A percentile compares a stretch with the other conserved stretches of the same genome.
Evolutionary conservation across 2,329 filamentous ascomycete genomes (phyloP).

Genomic region (Colletotrichum sp.): DNA sequence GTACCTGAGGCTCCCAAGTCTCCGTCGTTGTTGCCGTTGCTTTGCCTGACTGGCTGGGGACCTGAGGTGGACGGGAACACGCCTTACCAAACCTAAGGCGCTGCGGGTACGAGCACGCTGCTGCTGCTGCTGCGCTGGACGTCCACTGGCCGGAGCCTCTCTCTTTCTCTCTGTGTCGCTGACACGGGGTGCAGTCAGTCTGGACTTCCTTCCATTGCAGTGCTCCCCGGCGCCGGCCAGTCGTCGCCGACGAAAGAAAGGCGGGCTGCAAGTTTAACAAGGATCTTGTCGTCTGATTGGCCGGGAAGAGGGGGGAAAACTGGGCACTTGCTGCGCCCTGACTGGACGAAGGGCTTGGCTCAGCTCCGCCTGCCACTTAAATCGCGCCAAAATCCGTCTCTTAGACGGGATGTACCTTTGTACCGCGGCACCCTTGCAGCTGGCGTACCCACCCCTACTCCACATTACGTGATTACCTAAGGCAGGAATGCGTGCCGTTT

Average conservation of each 20-base stretch:
- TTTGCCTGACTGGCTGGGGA: neutral
- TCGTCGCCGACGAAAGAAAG: neutral
- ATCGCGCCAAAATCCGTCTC: constrained; percentile 1
- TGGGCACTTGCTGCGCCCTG: neutral
- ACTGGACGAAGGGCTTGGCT: neutral
- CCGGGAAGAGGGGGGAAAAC: neutral
- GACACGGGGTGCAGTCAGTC: neutral
- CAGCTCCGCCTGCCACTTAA: neutral
- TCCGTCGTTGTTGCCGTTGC: neutral
- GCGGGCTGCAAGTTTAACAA: constrained; percentile 3
- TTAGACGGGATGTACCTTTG: neutral
- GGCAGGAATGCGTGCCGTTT: neutral
- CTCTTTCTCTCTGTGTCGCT: neutral
- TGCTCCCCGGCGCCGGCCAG: neutral
- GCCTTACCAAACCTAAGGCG: neutral
- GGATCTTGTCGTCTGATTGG: neutral
- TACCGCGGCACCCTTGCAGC: neutral
- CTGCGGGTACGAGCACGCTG: neutral
- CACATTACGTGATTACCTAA: neutral
- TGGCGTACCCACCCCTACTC: neutral
- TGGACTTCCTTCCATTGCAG: neutral
- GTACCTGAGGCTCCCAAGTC: constrained; percentile 14
- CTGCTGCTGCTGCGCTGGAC: neutral
- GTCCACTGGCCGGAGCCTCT: neutral
- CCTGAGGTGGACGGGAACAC: neutral